Evolutionary conservation across 345 rosid genomes (phyloP).

Genomic region (Lepidium africanum): DNA sequence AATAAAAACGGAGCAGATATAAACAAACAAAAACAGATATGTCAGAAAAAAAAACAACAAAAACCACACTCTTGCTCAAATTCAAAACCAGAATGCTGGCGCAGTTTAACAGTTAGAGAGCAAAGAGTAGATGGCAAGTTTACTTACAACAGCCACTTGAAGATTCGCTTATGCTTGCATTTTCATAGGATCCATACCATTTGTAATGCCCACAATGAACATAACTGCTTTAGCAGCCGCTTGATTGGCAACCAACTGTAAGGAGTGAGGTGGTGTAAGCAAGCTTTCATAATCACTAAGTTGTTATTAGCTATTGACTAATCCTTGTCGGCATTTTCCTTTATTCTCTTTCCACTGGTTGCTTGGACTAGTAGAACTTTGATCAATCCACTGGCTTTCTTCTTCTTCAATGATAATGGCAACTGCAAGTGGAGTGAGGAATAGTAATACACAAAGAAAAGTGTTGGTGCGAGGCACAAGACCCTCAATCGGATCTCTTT

Average conservation of each 20-base stretch:
- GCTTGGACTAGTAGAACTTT: slow-evolving; percentile 32
- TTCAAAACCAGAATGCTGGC: slow-evolving; percentile 5
- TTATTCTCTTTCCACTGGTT: slow-evolving; percentile 50
- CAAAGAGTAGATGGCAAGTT: slow-evolving; percentile 7
- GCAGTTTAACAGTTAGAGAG: slow-evolving; percentile 2
- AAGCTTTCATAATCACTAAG: slow-evolving; percentile 74
- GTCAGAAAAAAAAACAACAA: no score
- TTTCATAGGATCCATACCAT: slow-evolving; percentile 54
- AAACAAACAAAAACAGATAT: neutral
- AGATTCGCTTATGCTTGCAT: slow-evolving; percentile 67
- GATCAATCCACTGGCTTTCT: slow-evolving; percentile 62
- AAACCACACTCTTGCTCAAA: neutral
- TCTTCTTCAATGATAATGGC: slow-evolving; percentile 87
- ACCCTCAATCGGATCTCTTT: slow-evolving; percentile 84
- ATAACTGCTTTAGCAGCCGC: slow-evolving; percentile 84
- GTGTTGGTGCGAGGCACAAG: slow-evolving; percentile 86
- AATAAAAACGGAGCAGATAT: neutral
- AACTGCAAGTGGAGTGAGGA: slow-evolving; percentile 63
- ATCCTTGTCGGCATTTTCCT: slow-evolving; percentile 59
- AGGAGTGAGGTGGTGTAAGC: slow-evolving; percentile 64
- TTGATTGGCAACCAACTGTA: slow-evolving; percentile 70
- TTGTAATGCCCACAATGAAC: slow-evolving; percentile 53
- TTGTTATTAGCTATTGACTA: slow-evolving; percentile 67
- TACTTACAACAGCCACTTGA: slow-evolving; percentile 69
- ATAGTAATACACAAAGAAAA: slow-evolving; percentile 74